These are phyloP conservation scores for Glycine soja DNA, from an alignment of 306 rosid genomes.

Conservation along the genomic window DNA sequence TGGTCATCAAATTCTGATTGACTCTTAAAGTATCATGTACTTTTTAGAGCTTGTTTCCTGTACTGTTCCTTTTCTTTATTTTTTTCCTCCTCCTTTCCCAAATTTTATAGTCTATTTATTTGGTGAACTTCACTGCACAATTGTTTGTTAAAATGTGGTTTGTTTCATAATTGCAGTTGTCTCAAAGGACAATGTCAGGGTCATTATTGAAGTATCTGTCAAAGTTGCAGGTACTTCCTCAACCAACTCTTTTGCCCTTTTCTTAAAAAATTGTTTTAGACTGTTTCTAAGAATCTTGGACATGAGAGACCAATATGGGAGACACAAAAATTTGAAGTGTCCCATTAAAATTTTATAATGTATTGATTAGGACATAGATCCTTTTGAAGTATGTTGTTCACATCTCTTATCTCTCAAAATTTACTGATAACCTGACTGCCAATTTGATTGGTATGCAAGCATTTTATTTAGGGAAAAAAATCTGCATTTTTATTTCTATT, in stretches of 20 bases:
- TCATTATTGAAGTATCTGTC: slow-evolving; percentile 97
- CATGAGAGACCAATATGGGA: neutral
- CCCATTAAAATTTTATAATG: neutral
- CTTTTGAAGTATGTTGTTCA: neutral
- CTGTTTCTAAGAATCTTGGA: neutral
- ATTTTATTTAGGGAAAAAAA: neutral
- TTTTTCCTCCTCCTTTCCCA: neutral
- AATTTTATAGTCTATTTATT: neutral
- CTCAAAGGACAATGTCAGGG: slow-evolving; percentile 95
- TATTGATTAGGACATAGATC: neutral
- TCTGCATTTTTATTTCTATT: neutral
- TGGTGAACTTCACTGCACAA: neutral
- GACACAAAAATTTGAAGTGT: neutral
- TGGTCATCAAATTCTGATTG: slow-evolving; percentile 1
- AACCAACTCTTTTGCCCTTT: neutral
- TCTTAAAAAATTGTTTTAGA: neutral
- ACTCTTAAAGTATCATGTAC: neutral
- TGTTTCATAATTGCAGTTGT: slow-evolving; percentile 71
- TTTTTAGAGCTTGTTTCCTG: slow-evolving; percentile 17
- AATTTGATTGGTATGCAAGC: neutral
- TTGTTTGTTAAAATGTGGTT: slow-evolving; percentile 29
- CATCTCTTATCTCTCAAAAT: neutral
- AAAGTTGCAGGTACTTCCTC: slow-evolving; percentile 86
- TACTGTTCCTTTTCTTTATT: slow-evolving; percentile 27
- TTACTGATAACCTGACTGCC: slow-evolving; percentile 17